Evolutionary conservation across 768 basidiomycete species (phyloP).

Genomic region (Coprinopsis sp.): DNA sequence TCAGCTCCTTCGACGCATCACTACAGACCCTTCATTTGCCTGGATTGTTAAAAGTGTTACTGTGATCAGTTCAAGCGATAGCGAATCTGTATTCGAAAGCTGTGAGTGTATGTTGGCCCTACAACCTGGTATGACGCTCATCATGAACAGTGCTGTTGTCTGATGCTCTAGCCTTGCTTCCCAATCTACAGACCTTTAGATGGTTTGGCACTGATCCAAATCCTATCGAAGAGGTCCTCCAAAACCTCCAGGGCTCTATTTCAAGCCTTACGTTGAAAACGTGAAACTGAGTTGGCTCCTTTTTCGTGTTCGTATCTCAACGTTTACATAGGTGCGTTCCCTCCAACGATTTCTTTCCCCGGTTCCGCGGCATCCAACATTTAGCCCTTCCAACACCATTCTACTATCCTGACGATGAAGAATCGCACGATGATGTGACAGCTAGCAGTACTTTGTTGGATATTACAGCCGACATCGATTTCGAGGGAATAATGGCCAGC

Average conservation of each 20-base stretch:
- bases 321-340: constrained; percentile 20
- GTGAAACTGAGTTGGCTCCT: constrained; percentile 15
- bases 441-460: constrained; percentile 13
- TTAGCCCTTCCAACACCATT: constrained; percentile 30
- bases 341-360: constrained; percentile 17
- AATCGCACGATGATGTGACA: constrained; percentile 19
- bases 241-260: constrained; percentile 24
- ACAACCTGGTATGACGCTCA: background rate
- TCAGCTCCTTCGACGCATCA: constrained; percentile 35
- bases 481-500: constrained; percentile 12
- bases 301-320: constrained; percentile 5
- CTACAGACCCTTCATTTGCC: constrained; percentile 30
- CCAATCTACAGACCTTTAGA: constrained; percentile 32
- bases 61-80: constrained; percentile 31
- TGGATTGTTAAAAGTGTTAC: constrained; percentile 31
- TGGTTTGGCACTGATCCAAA: constrained; percentile 32
- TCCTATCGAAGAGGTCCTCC: constrained; percentile 23
- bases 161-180: constrained; percentile 26
- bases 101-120: constrained; percentile 18
- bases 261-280: constrained; percentile 27
- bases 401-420: constrained; percentile 30
- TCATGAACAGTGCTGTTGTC: constrained; percentile 26
- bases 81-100: constrained; percentile 32
- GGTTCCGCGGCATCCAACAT: constrained; percentile 20
- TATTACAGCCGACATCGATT: constrained; percentile 9